phyloP scores from a whole-genome alignment of 2,329 filamentous ascomycete genomes.

The Dactylellina cionopaga region DNA sequence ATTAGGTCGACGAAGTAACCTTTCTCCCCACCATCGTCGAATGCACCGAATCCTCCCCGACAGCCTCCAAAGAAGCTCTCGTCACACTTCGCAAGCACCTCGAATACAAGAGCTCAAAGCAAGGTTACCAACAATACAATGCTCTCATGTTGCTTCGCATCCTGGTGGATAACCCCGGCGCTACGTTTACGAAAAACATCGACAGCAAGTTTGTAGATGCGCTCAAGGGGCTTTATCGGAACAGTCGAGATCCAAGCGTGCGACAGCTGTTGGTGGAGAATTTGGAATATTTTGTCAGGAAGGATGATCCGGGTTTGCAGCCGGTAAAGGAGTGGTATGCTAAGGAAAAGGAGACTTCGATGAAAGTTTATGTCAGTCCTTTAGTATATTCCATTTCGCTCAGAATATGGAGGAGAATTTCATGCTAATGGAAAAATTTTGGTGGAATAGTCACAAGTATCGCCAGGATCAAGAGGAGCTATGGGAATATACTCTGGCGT shows the following conservation, averaged over 20 bases:
- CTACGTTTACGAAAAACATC: slow-evolving; percentile 88
- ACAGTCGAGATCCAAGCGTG: slow-evolving; percentile 77
- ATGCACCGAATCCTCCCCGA: slow-evolving; percentile 88
- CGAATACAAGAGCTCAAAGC: slow-evolving; percentile 70
- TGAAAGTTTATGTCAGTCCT: slow-evolving; percentile 38
- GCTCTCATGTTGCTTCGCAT: slow-evolving; percentile 95
- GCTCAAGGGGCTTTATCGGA: slow-evolving; percentile 77
- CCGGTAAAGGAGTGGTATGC: slow-evolving; percentile 54
- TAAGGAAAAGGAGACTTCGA: slow-evolving; percentile 54
- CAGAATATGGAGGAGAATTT: slow-evolving; percentile 54
- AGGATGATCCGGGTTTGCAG: slow-evolving; percentile 75
- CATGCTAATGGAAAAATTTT: slow-evolving; percentile 12
- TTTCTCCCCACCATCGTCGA: slow-evolving; percentile 95
- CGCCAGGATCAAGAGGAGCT: slow-evolving; percentile 22
- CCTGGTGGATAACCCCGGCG: slow-evolving; percentile 87
- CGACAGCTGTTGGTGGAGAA: slow-evolving; percentile 89
- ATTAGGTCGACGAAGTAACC: slow-evolving; percentile 84
- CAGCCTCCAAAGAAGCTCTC: slow-evolving; percentile 83
- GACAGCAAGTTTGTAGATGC: slow-evolving; percentile 84
- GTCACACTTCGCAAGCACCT: slow-evolving; percentile 83
- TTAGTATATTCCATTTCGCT: neutral
- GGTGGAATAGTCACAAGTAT: slow-evolving; percentile 17
- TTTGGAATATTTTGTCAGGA: slow-evolving; percentile 72
- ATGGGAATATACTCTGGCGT: slow-evolving; percentile 25
- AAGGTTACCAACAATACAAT: slow-evolving; percentile 86